A percentile compares a stretch with the other conserved stretches of the same genome.
Evolutionary conservation across 2,329 filamentous ascomycete species (phyloP).

Genomic region (Knoxdaviesia capensis): DNA sequence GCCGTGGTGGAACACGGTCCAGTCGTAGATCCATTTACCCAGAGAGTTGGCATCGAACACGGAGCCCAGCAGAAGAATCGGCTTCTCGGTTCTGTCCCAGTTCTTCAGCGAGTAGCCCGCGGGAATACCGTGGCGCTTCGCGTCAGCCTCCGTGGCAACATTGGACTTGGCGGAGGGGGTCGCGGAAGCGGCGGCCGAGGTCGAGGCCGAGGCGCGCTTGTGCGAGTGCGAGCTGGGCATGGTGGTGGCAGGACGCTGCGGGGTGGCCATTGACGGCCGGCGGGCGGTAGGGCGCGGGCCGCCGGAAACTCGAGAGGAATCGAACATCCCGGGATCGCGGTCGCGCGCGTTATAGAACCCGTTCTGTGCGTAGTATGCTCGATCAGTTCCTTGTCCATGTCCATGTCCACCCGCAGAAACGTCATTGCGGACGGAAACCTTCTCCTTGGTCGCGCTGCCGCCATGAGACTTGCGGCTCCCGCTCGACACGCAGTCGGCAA

Average conservation of each 20-base stretch:
- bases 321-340: conserved; percentile 15
- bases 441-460: too few relatives aligned
- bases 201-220: conserved; percentile 12
- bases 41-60: conserved; percentile 96
- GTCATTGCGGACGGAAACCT: too few relatives aligned
- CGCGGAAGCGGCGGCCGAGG: conserved; percentile 7
- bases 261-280: conserved; percentile 26
- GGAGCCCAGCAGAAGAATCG: conserved; percentile 82
- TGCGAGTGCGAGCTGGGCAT: conserved; percentile 23
- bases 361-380: conserved; percentile 33
- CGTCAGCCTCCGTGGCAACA: conserved; percentile 36
- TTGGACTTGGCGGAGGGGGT: conserved; percentile 10
- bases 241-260: conserved; percentile 30
- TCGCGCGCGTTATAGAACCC: conserved; percentile 15
- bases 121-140: conserved; percentile 54
- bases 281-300: conserved; percentile 22
- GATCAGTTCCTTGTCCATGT: conserved; percentile 32
- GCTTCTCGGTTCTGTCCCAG: conserved; percentile 88
- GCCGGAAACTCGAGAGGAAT: conserved; percentile 22
- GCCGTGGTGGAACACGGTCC: conserved; percentile 84
- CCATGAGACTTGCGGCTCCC: too few relatives aligned
- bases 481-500: too few relatives aligned
- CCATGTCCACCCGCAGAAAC: too few relatives aligned
- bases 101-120: conserved; percentile 89
- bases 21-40: conserved; percentile 99